Conservation (phyloP, 306 rosid genomes). For the Sophora flavescens region DNA sequence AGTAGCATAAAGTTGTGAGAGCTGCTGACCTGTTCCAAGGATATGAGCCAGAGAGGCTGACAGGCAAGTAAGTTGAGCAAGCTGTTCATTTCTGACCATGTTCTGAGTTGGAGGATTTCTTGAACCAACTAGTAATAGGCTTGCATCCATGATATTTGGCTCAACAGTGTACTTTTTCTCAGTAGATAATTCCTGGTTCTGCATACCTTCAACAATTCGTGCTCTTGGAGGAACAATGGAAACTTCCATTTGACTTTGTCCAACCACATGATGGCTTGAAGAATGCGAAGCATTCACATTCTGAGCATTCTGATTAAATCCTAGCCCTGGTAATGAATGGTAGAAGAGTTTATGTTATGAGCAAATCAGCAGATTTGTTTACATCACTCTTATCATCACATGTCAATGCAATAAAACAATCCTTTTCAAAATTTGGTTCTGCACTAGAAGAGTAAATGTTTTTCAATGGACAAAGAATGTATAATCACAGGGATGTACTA, state of each 20-base stretch:
- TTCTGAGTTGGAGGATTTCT: constrained; percentile 58
- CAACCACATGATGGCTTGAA: constrained; percentile 48
- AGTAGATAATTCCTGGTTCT: constrained; percentile 45
- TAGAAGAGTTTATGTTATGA: constrained; percentile 46
- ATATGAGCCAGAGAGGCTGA: constrained; percentile 77
- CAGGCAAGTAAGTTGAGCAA: constrained; percentile 65
- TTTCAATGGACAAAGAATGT: constrained; percentile 53
- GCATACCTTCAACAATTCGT: constrained; percentile 53
- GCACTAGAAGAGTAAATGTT: constrained; percentile 40
- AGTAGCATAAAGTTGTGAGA: constrained; percentile 72
- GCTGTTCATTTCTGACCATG: constrained; percentile 64
- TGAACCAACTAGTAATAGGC: constrained; percentile 54
- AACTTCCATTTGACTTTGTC: constrained; percentile 61
- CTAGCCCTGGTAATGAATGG: constrained; percentile 51
- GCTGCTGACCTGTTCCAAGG: constrained; percentile 68
- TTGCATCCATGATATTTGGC: constrained; percentile 57
- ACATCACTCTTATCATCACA: constrained; percentile 47
- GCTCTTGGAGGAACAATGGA: constrained; percentile 58
- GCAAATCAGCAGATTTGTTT: constrained; percentile 49
- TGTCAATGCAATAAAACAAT: constrained; percentile 50
- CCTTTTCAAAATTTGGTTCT: constrained; percentile 49
- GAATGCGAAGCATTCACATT: constrained; percentile 51
- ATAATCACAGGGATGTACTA: constrained; percentile 39
- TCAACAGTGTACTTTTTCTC: constrained; percentile 54
- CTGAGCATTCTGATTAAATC: constrained; percentile 57